Conservation (phyloP, 495 filamentous ascomycete species). For the Schizothecium vesticola region DNA sequence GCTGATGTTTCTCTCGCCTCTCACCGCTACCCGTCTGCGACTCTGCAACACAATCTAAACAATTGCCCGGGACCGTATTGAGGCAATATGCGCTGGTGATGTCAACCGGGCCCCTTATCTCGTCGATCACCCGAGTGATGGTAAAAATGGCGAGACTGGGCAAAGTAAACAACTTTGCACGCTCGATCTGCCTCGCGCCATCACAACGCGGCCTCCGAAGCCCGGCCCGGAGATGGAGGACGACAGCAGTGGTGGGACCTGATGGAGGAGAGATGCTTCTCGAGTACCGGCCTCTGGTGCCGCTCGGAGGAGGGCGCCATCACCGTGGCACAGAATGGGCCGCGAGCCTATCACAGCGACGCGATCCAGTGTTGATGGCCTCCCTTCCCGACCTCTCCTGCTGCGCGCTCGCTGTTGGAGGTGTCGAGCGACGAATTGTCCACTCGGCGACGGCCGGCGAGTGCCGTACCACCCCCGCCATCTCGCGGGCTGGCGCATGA, state of each 20-base stretch:
- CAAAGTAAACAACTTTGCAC: neutral
- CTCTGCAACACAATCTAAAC: neutral
- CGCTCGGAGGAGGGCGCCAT: constrained; percentile 1
- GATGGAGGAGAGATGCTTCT: neutral
- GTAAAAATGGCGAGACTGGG: neutral
- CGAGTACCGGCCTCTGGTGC: neutral
- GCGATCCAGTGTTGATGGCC: constrained; percentile 1
- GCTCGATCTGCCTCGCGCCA: neutral
- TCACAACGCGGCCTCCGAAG: neutral
- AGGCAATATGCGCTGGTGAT: neutral
- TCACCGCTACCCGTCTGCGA: neutral
- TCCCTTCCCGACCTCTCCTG: neutral
- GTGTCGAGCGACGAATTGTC: constrained; percentile 5
- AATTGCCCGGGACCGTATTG: neutral
- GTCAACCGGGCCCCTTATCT: neutral
- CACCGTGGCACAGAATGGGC: constrained; percentile 6
- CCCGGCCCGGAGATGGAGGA: neutral
- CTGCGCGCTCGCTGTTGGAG: neutral
- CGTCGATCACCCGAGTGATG: constrained; percentile 1
- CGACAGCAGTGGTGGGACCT: neutral
- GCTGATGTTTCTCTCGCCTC: neutral
- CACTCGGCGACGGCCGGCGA: constrained; percentile 5
- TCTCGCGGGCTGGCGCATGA: constrained; percentile 23
- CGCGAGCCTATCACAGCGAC: constrained; percentile 4
- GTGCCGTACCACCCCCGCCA: neutral